Base-by-base conservation (phyloP, 805 yeast genomes). In the Starmerella roubikii region DNA sequence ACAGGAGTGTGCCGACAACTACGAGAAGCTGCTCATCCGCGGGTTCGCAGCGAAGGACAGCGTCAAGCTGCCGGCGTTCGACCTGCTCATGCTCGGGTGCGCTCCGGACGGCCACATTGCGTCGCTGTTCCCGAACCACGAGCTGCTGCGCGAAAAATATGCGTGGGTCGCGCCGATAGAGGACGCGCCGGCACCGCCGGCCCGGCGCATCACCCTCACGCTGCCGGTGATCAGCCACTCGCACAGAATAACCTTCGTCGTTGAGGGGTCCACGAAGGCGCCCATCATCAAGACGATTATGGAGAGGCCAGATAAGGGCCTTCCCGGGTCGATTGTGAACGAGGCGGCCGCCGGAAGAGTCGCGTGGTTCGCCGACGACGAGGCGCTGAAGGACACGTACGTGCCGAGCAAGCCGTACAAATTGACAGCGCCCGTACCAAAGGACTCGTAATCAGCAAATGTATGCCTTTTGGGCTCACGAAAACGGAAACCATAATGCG, bases 81-180 rank as follows among this genome's bases (percentile, higher is more conserved):
- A 91, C 59, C 64, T 91, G 38, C 71, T 91, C 46, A 65, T 91
- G 48, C 67, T 91, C 42, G 98, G 98, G 20, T 88, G 97, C 67
- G 98, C 98, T 1, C 97, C 97, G 3, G 98, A 88, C 59, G 98
- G 98, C 18, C 98, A 88, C 59, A 82, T 84, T 54, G 94, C 95
- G 37, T 84, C 94, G n/a, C 69, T 88, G 40, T 88, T 88, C 67
- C 98, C 98, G 18, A 78, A 79, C 56, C 91, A 82, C 54, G 91
- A 82, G 50, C 78, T 81, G 40, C 65, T 88, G 48, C 71, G 96
- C 55, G 98, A 88, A 58, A 72, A 78, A 45, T 70, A 79, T 50
- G 96, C 96, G 1, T 88, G 97, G 96, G 86, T 86, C 47, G 80
- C 83, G 20, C 93, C 96, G 1, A 93, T 88, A 7, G 78, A 74